phyloP scores from a whole-genome alignment of 768 basidiomycete species.

The Lactifluus volemus region DNA sequence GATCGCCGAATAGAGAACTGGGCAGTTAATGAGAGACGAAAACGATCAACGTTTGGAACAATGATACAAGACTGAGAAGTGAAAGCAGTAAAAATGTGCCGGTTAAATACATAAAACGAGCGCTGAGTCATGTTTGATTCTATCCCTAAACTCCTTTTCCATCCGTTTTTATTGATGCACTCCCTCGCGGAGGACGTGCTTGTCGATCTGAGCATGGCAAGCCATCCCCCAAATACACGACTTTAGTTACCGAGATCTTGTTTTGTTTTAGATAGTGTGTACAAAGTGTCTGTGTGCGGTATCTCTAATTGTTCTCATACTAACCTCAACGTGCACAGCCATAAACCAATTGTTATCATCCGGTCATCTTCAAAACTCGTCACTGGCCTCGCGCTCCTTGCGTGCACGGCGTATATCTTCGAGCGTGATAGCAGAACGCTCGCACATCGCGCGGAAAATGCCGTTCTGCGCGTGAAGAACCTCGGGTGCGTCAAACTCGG shows the following conservation, averaged over 20 bases:
- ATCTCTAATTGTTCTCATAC: no score
- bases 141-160: conserved; percentile 25
- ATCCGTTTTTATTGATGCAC: neutral
- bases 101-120: no score
- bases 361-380: neutral
- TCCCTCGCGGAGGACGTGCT: conserved; percentile 60
- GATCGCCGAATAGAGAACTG: no score
- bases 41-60: no score
- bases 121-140: conserved; percentile 49
- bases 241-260: conserved; percentile 31
- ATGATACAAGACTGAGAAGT: no score
- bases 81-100: no score
- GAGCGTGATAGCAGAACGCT: conserved; percentile 64
- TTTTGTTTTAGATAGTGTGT: no score
- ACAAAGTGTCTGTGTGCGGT: no score
- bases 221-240: conserved; percentile 63
- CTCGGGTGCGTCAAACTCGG: conserved; percentile 78
- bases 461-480: conserved; percentile 51
- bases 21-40: no score
- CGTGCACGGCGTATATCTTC: conserved; percentile 51
- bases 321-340: neutral
- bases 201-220: conserved; percentile 75
- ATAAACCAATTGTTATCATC: neutral
- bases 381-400: conserved; percentile 19
- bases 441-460: conserved; percentile 83